A percentile compares a stretch with the other conserved stretches of the same genome.
Conservation (phyloP, 495 filamentous ascomycete species). For the Aspergillus steynii region DNA sequence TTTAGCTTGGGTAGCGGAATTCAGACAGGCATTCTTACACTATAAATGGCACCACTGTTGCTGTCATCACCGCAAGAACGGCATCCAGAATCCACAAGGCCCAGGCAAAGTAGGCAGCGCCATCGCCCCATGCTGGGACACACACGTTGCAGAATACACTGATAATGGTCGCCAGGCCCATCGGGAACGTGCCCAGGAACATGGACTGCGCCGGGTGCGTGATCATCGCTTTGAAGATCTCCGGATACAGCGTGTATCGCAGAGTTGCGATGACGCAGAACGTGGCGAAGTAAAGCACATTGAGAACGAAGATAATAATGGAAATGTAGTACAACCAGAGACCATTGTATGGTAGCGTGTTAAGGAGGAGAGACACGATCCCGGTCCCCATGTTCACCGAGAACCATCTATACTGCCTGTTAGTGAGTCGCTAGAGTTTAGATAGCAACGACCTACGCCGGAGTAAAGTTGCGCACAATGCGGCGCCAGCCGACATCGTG, state of each 20-base stretch:
- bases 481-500: constrained; percentile 45
- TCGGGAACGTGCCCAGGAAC: constrained; percentile 62
- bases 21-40: constrained; percentile 40
- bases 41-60: constrained; percentile 54
- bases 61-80: constrained; percentile 49
- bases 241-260: constrained; percentile 58
- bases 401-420: constrained; percentile 35
- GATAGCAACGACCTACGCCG: constrained; percentile 30
- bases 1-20: neutral
- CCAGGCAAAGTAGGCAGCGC: constrained; percentile 44
- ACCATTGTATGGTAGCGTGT: constrained; percentile 57
- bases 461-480: constrained; percentile 51
- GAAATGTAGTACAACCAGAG: constrained; percentile 55
- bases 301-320: constrained; percentile 53
- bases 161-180: constrained; percentile 63
- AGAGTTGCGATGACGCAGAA: constrained; percentile 44
- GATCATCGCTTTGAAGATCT: constrained; percentile 57
- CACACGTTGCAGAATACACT: constrained; percentile 57
- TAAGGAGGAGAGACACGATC: constrained; percentile 59
- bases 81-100: constrained; percentile 61
- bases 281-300: constrained; percentile 50
- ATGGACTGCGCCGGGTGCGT: constrained; percentile 58
- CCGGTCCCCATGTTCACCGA: constrained; percentile 68
- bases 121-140: constrained; percentile 52
- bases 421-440: too few species aligned